These are phyloP conservation scores for Xylariaceae sp. DNA, from an alignment of 2,329 filamentous ascomycete genomes.

Conservation along the genomic window DNA sequence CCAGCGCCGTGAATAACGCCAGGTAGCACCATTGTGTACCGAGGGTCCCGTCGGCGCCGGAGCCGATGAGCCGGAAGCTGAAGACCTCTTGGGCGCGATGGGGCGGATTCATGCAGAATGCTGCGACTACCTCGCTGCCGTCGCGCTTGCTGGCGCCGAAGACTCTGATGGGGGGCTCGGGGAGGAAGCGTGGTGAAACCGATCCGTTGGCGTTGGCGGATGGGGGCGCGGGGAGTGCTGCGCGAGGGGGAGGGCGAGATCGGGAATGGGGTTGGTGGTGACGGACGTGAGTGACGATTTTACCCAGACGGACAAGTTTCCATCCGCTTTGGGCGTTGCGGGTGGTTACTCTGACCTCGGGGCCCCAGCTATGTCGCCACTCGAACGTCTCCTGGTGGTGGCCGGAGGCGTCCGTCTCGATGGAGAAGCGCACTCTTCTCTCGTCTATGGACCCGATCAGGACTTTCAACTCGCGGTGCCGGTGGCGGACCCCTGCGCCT, in stretches of 20 bases:
- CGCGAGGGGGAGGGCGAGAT: constrained; percentile 8
- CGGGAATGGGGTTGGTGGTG: too few relatives aligned
- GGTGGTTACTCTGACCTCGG: constrained; percentile 33
- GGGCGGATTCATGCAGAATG: too few relatives aligned
- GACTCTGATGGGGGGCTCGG: too few relatives aligned
- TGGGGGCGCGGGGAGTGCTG: background rate
- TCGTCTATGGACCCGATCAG: too few relatives aligned
- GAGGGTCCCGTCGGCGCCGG: constrained; percentile 27
- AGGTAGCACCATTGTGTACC: too few relatives aligned
- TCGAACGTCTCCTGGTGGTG: constrained; percentile 36
- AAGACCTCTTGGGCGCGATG: background rate
- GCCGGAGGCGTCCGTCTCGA: constrained; percentile 30
- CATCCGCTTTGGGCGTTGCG: constrained; percentile 34
- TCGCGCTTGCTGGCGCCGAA: constrained; percentile 29
- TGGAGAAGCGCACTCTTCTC: constrained; percentile 28
- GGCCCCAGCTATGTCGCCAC: constrained; percentile 39
- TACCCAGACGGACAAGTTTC: constrained; percentile 41
- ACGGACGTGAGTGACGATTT: too few relatives aligned
- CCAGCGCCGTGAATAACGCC: too few relatives aligned
- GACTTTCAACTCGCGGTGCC: too few relatives aligned
- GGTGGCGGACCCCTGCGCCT: too few relatives aligned
- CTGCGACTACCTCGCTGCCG: constrained; percentile 42
- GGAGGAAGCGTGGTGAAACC: too few relatives aligned
- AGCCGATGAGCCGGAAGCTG: constrained; percentile 35
- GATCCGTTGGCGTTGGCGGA: constrained; percentile 12